Evolutionary conservation across 108 stramenopile species (phyloP).

Genomic region (Nitzschia inconspicua): DNA sequence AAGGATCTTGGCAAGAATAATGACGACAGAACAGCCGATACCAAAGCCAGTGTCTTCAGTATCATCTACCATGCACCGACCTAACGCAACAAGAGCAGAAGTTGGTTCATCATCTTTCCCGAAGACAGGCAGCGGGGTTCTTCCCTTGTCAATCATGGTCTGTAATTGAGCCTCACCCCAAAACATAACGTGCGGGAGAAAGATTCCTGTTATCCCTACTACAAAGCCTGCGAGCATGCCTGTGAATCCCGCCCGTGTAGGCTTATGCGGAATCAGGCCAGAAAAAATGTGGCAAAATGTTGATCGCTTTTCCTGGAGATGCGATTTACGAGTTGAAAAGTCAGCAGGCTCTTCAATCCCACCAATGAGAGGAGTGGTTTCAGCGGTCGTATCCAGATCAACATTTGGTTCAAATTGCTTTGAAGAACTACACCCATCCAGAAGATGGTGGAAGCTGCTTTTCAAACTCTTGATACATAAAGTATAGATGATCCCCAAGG

Average conservation of each 20-base stretch:
- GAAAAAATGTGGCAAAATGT: not conserved
- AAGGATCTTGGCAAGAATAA: slow-evolving; percentile 43
- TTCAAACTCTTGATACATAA: slow-evolving; percentile 28
- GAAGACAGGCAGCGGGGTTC: slow-evolving; percentile 60
- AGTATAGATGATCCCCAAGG: slow-evolving; percentile 41
- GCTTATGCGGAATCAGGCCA: slow-evolving; percentile 23
- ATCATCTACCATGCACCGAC: slow-evolving; percentile 41
- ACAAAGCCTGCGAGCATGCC: slow-evolving; percentile 39
- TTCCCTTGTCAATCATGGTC: slow-evolving; percentile 60
- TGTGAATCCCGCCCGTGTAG: slow-evolving; percentile 39
- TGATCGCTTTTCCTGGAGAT: not conserved
- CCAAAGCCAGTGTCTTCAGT: slow-evolving; percentile 34
- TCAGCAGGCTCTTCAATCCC: not conserved
- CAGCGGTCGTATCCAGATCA: not conserved
- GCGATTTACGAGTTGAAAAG: not conserved
- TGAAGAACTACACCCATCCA: slow-evolving; percentile 22
- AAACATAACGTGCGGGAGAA: slow-evolving; percentile 56
- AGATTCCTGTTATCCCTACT: slow-evolving; percentile 45
- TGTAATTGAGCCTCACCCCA: slow-evolving; percentile 69
- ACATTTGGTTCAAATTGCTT: slow-evolving; percentile 1
- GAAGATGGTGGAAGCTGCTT: slow-evolving; percentile 28
- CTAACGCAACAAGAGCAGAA: slow-evolving; percentile 34
- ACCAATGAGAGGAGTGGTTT: slow-evolving; percentile 12
- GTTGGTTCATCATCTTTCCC: slow-evolving; percentile 44
- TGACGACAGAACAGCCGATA: slow-evolving; percentile 33